phyloP scores from a whole-genome alignment of 2,329 filamentous ascomycete species.

The Aspergillus calidoustus region DNA sequence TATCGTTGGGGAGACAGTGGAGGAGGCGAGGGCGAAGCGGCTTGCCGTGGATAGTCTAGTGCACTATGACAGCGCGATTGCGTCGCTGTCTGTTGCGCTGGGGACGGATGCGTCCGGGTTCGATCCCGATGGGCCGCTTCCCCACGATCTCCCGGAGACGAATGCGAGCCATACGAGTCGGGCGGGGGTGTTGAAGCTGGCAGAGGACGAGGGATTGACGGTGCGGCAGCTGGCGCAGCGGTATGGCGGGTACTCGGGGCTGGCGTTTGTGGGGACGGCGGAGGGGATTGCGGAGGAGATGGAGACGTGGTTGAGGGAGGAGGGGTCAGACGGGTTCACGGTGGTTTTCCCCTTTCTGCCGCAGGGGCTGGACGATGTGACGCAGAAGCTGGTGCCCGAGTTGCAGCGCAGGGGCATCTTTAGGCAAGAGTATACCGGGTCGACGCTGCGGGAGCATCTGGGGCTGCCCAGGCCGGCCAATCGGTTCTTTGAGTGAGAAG shows the following conservation, averaged over 20 bases:
- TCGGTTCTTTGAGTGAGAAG: conserved; percentile 38
- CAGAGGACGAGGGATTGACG: conserved; percentile 51
- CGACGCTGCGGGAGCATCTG: conserved; percentile 59
- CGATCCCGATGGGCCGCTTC: conserved; percentile 56
- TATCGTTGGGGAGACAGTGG: conserved; percentile 54
- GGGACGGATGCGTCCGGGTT: conserved; percentile 54
- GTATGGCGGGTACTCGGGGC: conserved; percentile 55
- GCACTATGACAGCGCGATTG: conserved; percentile 60
- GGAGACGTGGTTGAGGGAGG: conserved; percentile 53
- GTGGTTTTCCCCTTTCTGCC: conserved; percentile 56
- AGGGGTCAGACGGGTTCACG: conserved; percentile 58
- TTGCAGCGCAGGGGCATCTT: conserved; percentile 58
- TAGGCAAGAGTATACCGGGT: conserved; percentile 57
- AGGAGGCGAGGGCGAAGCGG: conserved; percentile 56
- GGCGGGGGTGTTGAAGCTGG: conserved; percentile 52
- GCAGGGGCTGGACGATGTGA: conserved; percentile 56
- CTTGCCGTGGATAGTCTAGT: conserved; percentile 57
- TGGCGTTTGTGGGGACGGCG: conserved; percentile 58
- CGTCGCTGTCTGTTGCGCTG: conserved; percentile 55
- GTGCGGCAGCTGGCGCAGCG: conserved; percentile 58
- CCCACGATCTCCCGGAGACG: conserved; percentile 56
- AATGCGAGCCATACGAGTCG: conserved; percentile 59
- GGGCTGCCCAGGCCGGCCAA: conserved; percentile 55
- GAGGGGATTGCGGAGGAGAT: conserved; percentile 57
- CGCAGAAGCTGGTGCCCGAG: conserved; percentile 54